A percentile compares a stretch with the other conserved stretches of the same genome.
phyloP scores from a whole-genome alignment of 257 asterid genomes.

The Solanum stenotomum region DNA sequence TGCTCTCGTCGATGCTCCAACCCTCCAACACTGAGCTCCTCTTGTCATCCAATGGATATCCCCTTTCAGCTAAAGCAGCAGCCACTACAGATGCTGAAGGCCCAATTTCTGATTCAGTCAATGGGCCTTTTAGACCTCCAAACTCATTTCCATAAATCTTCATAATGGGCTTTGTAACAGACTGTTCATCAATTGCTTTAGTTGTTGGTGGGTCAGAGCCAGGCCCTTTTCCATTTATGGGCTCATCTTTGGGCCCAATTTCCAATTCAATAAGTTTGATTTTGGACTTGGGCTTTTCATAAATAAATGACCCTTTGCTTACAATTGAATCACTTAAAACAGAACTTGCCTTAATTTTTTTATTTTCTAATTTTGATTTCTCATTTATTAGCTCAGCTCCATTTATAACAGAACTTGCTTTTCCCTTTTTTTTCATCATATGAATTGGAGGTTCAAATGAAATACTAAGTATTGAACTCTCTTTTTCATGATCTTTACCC shows the following conservation, averaged over 20 bases:
- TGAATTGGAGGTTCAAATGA: conserved; percentile 38
- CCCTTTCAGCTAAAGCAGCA: conserved; percentile 31
- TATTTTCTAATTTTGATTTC: conserved; percentile 18
- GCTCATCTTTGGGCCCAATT: background rate
- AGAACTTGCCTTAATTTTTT: conserved; percentile 40
- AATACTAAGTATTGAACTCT: conserved; percentile 51
- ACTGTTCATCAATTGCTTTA: background rate
- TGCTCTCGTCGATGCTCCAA: conserved; percentile 58
- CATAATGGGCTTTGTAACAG: conserved; percentile 11
- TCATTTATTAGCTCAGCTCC: conserved; percentile 52
- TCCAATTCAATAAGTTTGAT: background rate
- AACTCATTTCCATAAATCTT: conserved; percentile 12
- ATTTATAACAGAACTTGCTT: conserved; percentile 75
- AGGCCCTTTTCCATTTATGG: background rate
- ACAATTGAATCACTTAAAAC: conserved; percentile 50
- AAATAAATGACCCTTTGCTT: conserved; percentile 38
- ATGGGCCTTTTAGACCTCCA: conserved; percentile 22
- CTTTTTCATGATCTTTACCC: conserved; percentile 18
- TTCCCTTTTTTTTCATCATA: conserved; percentile 24
- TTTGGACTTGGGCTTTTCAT: background rate
- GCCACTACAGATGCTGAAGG: conserved; percentile 74
- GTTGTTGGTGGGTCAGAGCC: background rate
- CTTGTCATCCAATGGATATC: conserved; percentile 28
- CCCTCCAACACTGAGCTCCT: conserved; percentile 59
- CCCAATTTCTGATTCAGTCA: conserved; percentile 58